Evolutionary conservation across 305 asterid species (phyloP).

Genomic region (Fraxinus baroniana): DNA sequence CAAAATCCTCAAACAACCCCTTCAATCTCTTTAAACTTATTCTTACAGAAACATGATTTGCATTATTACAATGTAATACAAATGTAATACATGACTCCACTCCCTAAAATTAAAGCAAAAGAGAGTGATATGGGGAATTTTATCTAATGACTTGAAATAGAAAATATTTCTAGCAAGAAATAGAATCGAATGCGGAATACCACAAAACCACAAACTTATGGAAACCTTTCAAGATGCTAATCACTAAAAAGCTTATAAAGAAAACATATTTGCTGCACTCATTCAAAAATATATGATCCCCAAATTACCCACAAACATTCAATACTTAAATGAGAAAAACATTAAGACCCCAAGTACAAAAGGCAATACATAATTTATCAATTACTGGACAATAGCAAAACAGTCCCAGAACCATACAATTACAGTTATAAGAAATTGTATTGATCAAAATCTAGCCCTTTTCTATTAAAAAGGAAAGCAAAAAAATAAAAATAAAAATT

Average conservation of each 20-base stretch:
- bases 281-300: too few relatives aligned
- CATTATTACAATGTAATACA: slow-evolving; percentile 80
- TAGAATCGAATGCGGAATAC: too few relatives aligned
- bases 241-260: too few relatives aligned
- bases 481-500: too few relatives aligned
- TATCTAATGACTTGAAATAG: too few relatives aligned
- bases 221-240: too few relatives aligned
- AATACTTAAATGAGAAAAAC: background rate
- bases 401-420: background rate
- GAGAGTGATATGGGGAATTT: too few relatives aligned
- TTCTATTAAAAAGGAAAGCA: background rate
- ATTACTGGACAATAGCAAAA: background rate
- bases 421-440: background rate
- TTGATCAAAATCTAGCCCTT: background rate
- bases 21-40: slow-evolving; percentile 71
- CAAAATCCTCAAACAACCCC: slow-evolving; percentile 38
- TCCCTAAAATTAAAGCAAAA: too few relatives aligned
- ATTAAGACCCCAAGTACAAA: background rate
- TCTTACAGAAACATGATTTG: slow-evolving; percentile 70
- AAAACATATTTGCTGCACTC: too few relatives aligned
- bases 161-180: too few relatives aligned
- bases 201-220: too few relatives aligned
- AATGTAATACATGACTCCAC: slow-evolving; percentile 31
- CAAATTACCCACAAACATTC: background rate
- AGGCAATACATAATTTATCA: background rate